A percentile compares a stretch with the other conserved stretches of the same genome.
These are phyloP conservation scores for Boletellus sp. DNA, from an alignment of 768 basidiomycete species.

Conservation along the genomic window DNA sequence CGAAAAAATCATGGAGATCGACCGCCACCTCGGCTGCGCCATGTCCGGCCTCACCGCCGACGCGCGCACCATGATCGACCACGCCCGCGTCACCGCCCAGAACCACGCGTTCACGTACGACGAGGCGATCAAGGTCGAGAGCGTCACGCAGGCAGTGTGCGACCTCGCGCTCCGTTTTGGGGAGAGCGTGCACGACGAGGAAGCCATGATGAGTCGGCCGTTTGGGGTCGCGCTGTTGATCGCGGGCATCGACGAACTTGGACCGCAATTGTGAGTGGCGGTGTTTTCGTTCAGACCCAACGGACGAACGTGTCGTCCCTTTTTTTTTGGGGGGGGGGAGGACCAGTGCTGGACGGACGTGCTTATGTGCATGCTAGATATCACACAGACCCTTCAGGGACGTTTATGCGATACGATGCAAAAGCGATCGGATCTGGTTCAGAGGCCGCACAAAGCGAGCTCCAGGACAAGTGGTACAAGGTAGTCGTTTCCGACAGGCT, in stretches of 20 bases:
- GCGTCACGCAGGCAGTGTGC: constrained; percentile 96
- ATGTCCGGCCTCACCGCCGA: constrained; percentile 98
- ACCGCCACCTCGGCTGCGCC: constrained; percentile 91
- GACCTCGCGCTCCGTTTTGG: constrained; percentile 96
- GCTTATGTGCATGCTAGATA: constrained; percentile 49
- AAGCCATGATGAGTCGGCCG: constrained; percentile 98
- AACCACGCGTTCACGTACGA: constrained; percentile 97
- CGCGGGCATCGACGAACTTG: constrained; percentile 94
- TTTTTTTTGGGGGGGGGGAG: no score
- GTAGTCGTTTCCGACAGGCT: constrained; percentile 38
- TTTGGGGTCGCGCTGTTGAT: constrained; percentile 97
- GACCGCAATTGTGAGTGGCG: constrained; percentile 83
- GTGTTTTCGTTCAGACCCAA: no score
- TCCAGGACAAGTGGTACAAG: constrained; percentile 97
- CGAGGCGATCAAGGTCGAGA: constrained; percentile 95
- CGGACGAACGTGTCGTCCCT: no score
- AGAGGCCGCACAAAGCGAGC: constrained; percentile 93
- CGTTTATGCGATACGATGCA: constrained; percentile 93
- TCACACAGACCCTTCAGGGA: constrained; percentile 98
- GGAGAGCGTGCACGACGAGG: constrained; percentile 98
- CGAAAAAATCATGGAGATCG: constrained; percentile 99
- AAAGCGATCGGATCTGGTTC: constrained; percentile 99
- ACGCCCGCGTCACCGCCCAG: constrained; percentile 93
- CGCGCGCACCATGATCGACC: constrained; percentile 99
- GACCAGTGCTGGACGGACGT: constrained; percentile 3